Evolutionary conservation across 495 filamentous ascomycete genomes (phyloP), one percentile per base, ranked within the genome.

Genomic region (Elaphomyces granulatus): DNA sequence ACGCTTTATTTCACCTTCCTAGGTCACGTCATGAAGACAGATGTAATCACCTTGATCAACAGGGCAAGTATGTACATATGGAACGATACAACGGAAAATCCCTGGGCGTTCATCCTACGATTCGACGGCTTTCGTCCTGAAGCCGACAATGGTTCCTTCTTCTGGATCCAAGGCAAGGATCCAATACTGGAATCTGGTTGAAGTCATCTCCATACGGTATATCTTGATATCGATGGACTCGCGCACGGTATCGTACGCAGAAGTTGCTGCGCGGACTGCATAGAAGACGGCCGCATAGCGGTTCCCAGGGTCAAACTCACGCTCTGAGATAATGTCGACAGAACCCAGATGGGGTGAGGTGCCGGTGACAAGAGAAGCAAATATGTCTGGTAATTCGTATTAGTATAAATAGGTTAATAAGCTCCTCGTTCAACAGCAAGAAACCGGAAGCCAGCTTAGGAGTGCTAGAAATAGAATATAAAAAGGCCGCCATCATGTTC

Each of bases 61-160:
- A n/a, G n/a, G n/a, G n/a, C n/a, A n/a, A n/a, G n/a, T n/a, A n/a
- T n/a, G n/a, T n/a, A n/a, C n/a, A n/a, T n/a, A n/a, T n/a, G n/a
- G n/a, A n/a, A n/a, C n/a, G n/a, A n/a, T n/a, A n/a, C n/a, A n/a
- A n/a, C n/a, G n/a, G n/a, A n/a, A n/a, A n/a, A n/a, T n/a, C n/a
- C n/a, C n/a, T n/a, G n/a, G n/a, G n/a, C n/a, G n/a, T n/a, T n/a
- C n/a, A n/a, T n/a, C n/a, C n/a, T n/a, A n/a, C n/a, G n/a, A n/a
- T n/a, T 90, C 85, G 52, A 92, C 64, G 30, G 74, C 70, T 67
- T 80, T 63, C 4, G 79, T 81, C 66, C 80, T 85, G 32, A 79
- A 58, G 4, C 85, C 85, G 3, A 93, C 74, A 43, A 93, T 36
- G 57, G 64, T 72, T 28, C 66, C 68, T 16, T 50, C 58, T 31